Conservation (phyloP, 1,284 basidiomycete species). For the Exsudoporus floridanus region DNA sequence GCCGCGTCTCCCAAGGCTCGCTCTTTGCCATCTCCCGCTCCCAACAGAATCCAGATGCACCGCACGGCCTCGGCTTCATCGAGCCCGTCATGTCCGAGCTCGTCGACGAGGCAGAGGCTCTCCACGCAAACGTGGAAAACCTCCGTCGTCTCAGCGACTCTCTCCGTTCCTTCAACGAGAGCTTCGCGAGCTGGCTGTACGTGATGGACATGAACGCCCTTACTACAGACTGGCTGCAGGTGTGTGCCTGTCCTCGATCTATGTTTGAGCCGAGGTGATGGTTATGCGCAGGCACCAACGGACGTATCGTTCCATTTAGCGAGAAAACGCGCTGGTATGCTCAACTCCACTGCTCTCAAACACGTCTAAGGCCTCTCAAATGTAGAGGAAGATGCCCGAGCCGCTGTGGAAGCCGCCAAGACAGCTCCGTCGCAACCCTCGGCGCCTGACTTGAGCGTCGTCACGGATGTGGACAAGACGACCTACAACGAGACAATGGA, state of each 20-base stretch:
- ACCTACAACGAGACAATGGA: slow-evolving; percentile 40
- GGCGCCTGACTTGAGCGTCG: slow-evolving; percentile 7
- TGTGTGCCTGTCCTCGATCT: slow-evolving; percentile 33
- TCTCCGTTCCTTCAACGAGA: slow-evolving; percentile 86
- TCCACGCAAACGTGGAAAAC: slow-evolving; percentile 74
- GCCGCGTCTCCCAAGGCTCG: slow-evolving; percentile 89
- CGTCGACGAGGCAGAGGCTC: slow-evolving; percentile 80
- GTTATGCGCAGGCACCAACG: slow-evolving; percentile 53
- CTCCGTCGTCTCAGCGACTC: slow-evolving; percentile 74
- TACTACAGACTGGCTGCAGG: slow-evolving; percentile 90
- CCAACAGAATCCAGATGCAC: slow-evolving; percentile 64
- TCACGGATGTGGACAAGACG: slow-evolving; percentile 42
- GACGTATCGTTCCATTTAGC: slow-evolving; percentile 61
- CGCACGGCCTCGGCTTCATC: slow-evolving; percentile 84
- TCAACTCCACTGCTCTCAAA: background rate
- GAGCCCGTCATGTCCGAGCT: slow-evolving; percentile 84
- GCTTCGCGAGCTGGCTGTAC: slow-evolving; percentile 89
- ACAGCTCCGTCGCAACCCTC: background rate
- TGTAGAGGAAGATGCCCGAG: slow-evolving; percentile 48
- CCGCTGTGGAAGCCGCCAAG: slow-evolving; percentile 38
- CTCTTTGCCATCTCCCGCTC: slow-evolving; percentile 82
- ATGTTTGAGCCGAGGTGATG: background rate
- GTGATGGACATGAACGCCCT: slow-evolving; percentile 93
- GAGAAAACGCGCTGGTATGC: slow-evolving; percentile 58
- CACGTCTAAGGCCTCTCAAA: background rate